phyloP scores from a whole-genome alignment of 371 early-diverging fungal genomes.

The Haplosporangium sp. region DNA sequence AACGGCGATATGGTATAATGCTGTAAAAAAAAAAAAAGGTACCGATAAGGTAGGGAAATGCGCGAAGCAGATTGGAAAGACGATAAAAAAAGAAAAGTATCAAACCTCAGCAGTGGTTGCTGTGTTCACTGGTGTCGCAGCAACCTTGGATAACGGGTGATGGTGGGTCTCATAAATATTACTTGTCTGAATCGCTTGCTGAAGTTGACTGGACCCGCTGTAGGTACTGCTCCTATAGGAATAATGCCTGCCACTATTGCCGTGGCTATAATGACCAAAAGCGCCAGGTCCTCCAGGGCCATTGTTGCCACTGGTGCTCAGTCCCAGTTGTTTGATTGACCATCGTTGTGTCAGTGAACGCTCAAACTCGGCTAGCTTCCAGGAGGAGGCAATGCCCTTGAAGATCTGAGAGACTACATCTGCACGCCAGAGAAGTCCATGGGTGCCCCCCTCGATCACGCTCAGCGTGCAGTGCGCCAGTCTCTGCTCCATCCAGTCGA shows the following conservation, averaged over 20 bases:
- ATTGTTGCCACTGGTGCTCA: conserved; percentile 27
- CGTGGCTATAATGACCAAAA: too few relatives aligned
- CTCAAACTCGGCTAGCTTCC: conserved; percentile 55
- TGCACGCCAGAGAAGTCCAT: conserved; percentile 55
- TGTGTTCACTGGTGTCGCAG: too few relatives aligned
- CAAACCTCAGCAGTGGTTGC: too few relatives aligned
- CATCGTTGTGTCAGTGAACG: conserved; percentile 51
- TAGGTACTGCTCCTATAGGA: conserved; percentile 32
- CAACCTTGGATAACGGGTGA: too few relatives aligned
- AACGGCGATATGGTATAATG: too few relatives aligned
- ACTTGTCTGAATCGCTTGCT: conserved; percentile 49
- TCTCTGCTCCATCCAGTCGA: conserved; percentile 57
- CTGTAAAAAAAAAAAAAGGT: too few relatives aligned
- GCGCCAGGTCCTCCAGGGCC: neutral
- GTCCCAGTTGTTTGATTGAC: conserved; percentile 52
- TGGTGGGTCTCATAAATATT: conserved; percentile 41
- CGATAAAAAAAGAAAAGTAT: too few relatives aligned
- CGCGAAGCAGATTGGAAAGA: too few relatives aligned
- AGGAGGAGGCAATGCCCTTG: conserved; percentile 54
- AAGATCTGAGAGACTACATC: conserved; percentile 56
- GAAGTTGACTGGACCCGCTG: conserved; percentile 27
- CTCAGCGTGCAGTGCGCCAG: conserved; percentile 54
- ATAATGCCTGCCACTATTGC: conserved; percentile 21
- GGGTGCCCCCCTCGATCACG: conserved; percentile 55
- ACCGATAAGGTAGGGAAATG: too few relatives aligned